Percentiles rank a stretch among this genome's conserved stretches.
These are phyloP conservation scores for Euryodendron excelsum DNA, from an alignment of 148 eudicot species.

Conservation along the genomic window DNA sequence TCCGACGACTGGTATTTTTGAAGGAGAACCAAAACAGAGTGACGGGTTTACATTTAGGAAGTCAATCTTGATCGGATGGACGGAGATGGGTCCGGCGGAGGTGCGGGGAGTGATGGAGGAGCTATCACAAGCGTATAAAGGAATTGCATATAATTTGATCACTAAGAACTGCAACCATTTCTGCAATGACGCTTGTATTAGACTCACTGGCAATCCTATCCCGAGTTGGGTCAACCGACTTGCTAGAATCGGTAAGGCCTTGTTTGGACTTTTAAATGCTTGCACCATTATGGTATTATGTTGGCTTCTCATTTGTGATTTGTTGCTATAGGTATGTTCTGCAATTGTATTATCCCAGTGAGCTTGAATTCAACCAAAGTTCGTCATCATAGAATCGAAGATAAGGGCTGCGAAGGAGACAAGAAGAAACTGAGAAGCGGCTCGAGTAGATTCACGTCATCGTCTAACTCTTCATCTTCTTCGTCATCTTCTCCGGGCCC, in stretches of 20 bases:
- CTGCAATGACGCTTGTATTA: conserved; percentile 44
- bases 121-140: conserved; percentile 32
- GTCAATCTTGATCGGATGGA: conserved; percentile 43
- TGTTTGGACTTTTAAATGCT: neutral
- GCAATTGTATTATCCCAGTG: conserved; percentile 37
- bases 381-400: conserved; percentile 28
- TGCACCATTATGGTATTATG: neutral
- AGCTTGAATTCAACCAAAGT: conserved; percentile 34
- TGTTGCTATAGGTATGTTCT: conserved; percentile 29
- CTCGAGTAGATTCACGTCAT: conserved; percentile 26
- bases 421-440: conserved; percentile 31
- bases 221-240: conserved; percentile 53
- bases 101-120: conserved; percentile 41
- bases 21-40: conserved; percentile 42
- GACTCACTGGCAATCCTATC: conserved; percentile 37
- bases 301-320: neutral
- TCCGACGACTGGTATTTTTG: conserved; percentile 47
- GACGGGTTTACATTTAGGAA: conserved; percentile 49
- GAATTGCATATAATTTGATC: conserved; percentile 42
- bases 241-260: conserved; percentile 38
- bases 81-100: conserved; percentile 26
- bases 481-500: conserved; percentile 38
- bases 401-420: conserved; percentile 33
- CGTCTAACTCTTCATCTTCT: conserved; percentile 30
- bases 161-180: conserved; percentile 52